These are phyloP conservation scores for Penicillium sp. DNA, from an alignment of 2,329 filamentous ascomycete genomes.

Conservation along the genomic window DNA sequence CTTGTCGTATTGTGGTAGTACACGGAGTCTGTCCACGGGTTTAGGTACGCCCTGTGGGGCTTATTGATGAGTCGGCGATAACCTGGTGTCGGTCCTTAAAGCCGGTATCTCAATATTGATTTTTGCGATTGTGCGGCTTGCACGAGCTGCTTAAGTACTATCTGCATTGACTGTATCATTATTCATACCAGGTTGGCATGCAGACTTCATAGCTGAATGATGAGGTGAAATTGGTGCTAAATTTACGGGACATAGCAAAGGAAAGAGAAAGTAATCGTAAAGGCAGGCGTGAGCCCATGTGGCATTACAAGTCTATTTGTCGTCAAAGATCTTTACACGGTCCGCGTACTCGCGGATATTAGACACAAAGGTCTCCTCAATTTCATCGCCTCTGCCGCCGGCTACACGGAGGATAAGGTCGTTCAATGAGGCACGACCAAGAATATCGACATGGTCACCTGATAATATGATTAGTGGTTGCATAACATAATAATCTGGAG, in stretches of 20 bases:
- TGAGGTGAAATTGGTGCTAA: too few species aligned
- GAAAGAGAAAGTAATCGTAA: background rate
- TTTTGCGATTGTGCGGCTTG: background rate
- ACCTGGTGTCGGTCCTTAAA: background rate
- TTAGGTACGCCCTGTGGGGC: background rate
- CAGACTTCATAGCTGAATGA: background rate
- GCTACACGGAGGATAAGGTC: conserved; percentile 86
- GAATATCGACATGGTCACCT: conserved; percentile 94
- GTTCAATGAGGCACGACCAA: conserved; percentile 84
- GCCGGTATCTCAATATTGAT: background rate
- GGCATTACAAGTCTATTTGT: conserved; percentile 21
- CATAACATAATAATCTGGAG: conserved; percentile 44
- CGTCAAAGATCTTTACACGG: conserved; percentile 77
- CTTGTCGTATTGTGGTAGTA: background rate
- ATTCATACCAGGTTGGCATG: background rate
- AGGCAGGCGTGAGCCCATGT: background rate
- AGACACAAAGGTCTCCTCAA: conserved; percentile 75
- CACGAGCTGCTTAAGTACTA: background rate
- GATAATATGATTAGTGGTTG: background rate
- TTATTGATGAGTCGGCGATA: background rate
- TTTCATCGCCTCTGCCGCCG: conserved; percentile 77
- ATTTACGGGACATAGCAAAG: too few species aligned
- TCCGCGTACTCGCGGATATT: conserved; percentile 80
- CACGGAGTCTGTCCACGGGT: background rate
- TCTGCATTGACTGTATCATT: background rate